phyloP scores from a whole-genome alignment of 2,329 filamentous ascomycete genomes.

The Calonectria fujianensis region DNA sequence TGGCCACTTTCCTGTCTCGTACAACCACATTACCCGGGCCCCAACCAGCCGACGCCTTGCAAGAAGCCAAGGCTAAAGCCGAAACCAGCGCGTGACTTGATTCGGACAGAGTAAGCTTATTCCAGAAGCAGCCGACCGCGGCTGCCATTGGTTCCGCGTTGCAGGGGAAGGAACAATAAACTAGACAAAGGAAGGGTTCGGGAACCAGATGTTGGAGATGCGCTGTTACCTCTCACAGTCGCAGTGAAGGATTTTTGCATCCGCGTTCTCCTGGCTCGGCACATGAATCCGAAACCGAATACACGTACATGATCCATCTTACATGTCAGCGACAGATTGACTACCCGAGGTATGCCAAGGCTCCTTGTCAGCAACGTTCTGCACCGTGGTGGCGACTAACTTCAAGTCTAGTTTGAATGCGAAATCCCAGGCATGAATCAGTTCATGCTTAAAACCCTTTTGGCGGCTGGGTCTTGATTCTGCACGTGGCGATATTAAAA shows the following conservation, averaged over 20 bases:
- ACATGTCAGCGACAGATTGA: background rate
- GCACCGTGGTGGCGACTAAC: background rate
- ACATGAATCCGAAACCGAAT: conserved; percentile 4
- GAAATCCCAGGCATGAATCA: background rate
- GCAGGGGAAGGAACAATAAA: background rate
- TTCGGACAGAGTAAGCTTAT: background rate
- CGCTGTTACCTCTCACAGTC: background rate
- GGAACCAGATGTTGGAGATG: background rate
- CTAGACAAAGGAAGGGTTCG: background rate
- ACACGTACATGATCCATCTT: background rate
- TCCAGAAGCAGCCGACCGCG: background rate
- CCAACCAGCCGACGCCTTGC: background rate
- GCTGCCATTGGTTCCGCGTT: background rate
- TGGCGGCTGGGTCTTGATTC: background rate
- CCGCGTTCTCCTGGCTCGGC: background rate
- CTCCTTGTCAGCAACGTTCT: background rate
- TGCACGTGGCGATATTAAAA: background rate
- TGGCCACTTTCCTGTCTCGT: background rate
- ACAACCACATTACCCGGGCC: background rate
- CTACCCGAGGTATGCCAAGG: background rate
- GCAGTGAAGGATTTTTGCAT: background rate
- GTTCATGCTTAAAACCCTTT: background rate
- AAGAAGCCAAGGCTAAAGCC: background rate
- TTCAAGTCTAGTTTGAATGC: background rate
- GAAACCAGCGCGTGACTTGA: background rate